Base-by-base conservation (phyloP, 2,329 filamentous ascomycete species). In the Proliferodiscus dingleyae region DNA sequence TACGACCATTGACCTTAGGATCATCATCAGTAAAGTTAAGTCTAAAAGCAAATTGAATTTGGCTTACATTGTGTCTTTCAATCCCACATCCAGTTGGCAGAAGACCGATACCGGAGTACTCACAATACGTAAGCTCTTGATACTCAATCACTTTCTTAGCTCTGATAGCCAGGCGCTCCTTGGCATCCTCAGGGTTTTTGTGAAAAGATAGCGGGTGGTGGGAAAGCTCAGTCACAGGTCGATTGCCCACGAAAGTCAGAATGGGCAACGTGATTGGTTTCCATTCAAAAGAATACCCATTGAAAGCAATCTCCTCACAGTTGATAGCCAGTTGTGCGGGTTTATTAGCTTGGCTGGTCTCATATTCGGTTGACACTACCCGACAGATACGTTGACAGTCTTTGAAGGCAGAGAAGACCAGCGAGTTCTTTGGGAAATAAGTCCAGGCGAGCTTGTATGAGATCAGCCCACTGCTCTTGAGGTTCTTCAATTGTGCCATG, bases 281-380 rank as follows among this genome's bases (percentile, higher is more conserved):
- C 71, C 70, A 74, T 37, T 65, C 52, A 43, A 72, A 74, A 6
- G 57, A 60, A 61, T 72, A 69, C 26, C 63, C 65, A 46, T 71
- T 68, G 56, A 73, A 73, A 4, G 64, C 66, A 54, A 66, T 66
- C 52, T 61, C 60, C 49, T 63, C 60, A 53, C 59, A 55, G 45
- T 57, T 56, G 37, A 56, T 50, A 19, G 46, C 24, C 47, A 54
- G 2, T 11, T 33, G 5, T 4, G 37, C 32, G 9, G 7, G 2
- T n/a, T 28, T 38, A 16, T 24, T 18, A 24, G 13, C n/a, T n/a
- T n/a, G n/a, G n/a, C n/a, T n/a, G n/a, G n/a, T n/a, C n/a, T 39
- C 11, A 18, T 55, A 55, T 4, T 16, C n/a, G 2, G 53, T 53
- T 5, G 23, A 18, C n/a, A 48, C 22, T 1, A 55, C 47, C 10